Base-by-base conservation (phyloP, 495 filamentous ascomycete species). In the Aspergillus bridgeri region DNA sequence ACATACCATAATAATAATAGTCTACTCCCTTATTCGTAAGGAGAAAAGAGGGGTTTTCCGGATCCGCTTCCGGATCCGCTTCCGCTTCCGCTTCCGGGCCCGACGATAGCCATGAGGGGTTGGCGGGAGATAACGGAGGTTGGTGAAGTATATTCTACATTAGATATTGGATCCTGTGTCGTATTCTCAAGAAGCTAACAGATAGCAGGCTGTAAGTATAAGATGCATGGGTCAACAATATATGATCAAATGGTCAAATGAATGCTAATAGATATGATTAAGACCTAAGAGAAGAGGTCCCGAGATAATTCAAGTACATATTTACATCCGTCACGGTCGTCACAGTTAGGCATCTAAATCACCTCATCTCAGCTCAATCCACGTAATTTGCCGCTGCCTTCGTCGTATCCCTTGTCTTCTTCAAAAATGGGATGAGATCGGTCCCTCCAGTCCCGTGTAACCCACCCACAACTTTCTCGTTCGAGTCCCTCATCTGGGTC, bases 361-460 rank as follows among this genome's bases (percentile, higher is more conserved):
- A 20, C 8, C 17, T 15, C 15, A 24, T 33, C 24, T 27, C 33
- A 38, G 11, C 4, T 59, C 43, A 69, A 58, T 63, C 59, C 15
- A 44, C 57, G 56, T 63, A 70, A 21, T 60, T 57, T 8, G 65
- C 68, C 33, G 68, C 60, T 24, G 68, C 68, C 48, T 72, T 71
- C 1, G 92, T 96, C 74, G 95, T 89, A 69, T 97, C 92, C 17
- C 92, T 77, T 2, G 93, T 92, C 69, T 96, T 89, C 67, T 93
- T 95, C 57, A 97, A 73, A 66, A 97, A 97, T 0, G 91, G 89
- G 60, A 96, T 96, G 61, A 97, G 73, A 19, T 89, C 86, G 0
- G 92, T 96, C 5, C 92, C 92, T 21, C 94, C 93, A 0, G 94
- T 98, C 18, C 94, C 94, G 62, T 84, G 87, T 5, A 98, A 54